Evolutionary conservation across 2,329 filamentous ascomycete species (phyloP).

Genomic region (Macrophomina phaseolina): DNA sequence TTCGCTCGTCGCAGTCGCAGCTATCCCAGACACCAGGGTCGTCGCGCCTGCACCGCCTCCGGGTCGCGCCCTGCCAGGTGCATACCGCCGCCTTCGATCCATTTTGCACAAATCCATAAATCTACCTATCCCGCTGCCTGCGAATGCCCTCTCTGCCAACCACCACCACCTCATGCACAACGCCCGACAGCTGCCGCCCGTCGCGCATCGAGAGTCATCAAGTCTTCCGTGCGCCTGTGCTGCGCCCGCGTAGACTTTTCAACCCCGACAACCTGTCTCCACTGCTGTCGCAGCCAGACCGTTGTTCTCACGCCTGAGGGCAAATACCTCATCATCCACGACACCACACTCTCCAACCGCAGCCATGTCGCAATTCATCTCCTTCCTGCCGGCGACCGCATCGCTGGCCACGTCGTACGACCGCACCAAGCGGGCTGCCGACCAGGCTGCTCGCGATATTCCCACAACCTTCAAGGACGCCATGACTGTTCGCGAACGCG

Average conservation of each 20-base stretch:
- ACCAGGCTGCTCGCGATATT: conserved; percentile 42
- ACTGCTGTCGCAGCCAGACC: not conserved
- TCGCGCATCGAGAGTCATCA: not conserved
- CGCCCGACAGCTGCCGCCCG: not conserved
- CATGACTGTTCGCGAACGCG: conserved; percentile 62
- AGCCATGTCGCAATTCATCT: conserved; percentile 44
- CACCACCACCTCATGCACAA: not conserved
- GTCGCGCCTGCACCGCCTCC: conserved; percentile 19
- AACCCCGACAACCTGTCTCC: not conserved
- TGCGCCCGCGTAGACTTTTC: conserved; percentile 6
- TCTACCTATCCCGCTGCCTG: not conserved
- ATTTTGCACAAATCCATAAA: conserved; percentile 16
- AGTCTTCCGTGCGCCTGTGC: conserved; percentile 11
- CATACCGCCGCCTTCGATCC: not conserved
- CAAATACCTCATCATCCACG: not conserved
- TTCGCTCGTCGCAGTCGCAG: not conserved
- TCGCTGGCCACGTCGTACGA: conserved; percentile 44
- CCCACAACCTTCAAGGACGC: conserved; percentile 58
- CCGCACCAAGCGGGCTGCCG: conserved; percentile 39
- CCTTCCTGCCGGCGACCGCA: conserved; percentile 44
- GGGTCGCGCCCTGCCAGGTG: not conserved
- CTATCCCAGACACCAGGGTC: conserved; percentile 16
- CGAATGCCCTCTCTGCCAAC: not conserved
- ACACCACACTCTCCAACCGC: conserved; percentile 19
- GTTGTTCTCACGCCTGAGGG: not conserved